Evolutionary conservation across 257 asterid genomes (phyloP), one percentile per base, ranked within the genome.

Genomic region (Misopates orontium): DNA sequence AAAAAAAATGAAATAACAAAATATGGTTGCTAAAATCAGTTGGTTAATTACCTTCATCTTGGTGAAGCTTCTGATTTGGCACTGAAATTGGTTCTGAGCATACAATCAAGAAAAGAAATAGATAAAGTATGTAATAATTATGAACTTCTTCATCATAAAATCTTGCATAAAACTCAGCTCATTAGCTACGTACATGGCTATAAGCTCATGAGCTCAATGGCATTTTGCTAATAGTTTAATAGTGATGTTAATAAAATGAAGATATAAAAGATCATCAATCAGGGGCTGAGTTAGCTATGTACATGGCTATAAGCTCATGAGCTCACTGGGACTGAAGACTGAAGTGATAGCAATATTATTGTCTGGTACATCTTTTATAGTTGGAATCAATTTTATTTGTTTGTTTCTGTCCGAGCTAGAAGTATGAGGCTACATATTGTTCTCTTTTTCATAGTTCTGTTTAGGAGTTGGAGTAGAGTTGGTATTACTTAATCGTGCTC

Each of bases 1-100:
- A 24, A 4, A 42, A 6, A 28, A 32, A 56, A 36, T 22, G 16
- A 17, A 39, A 15, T 20, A 55, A 28, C 28, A 12, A 59, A 39
- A 4, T 15, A 36, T 11, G 7, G 39, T 2, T 9, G 19, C 17
- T 10, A 59, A 12, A 20, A 59, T 36, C 14, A 28, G 18, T 25
- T 11, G 13, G 1, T 16, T 10, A 17, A 24, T n/a, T 78, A 88
- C 96, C 94, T 86, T 89, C 95, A 28, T 72, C 79, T 62, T 8
- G 78, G 56, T 70, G 79, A 72, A 88, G 91, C 72, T 52, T 36
- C 64, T 36, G 73, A 57, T 40, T 78, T 63, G 85, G 51, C 44
- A 82, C 82, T 47, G 72, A 71, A 62, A 40, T 67, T 23, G 63
- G 69, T 22, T 28, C 55, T 36, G 77, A 49, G 73, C 71, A 75